These are phyloP conservation scores for Prototheca wickerhamii DNA, from an alignment of 163 green algal species.

Conservation along the genomic window DNA sequence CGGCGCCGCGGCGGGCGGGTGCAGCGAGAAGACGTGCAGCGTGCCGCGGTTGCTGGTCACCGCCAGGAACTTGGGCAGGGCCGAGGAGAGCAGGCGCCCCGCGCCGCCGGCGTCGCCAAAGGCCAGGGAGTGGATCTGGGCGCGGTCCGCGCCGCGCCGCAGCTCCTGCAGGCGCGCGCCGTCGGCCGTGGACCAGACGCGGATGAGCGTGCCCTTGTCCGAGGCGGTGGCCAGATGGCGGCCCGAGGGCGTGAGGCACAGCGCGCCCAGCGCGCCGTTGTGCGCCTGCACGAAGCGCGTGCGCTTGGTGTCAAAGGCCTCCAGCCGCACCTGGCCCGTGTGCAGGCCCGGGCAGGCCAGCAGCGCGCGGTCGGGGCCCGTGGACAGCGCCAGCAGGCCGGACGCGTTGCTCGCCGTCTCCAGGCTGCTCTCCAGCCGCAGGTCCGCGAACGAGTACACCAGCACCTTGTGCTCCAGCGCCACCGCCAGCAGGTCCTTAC, in stretches of 20 bases:
- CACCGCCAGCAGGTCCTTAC: conserved; percentile 83
- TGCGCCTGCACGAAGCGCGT: conserved; percentile 90
- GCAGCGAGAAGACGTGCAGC: conserved; percentile 83
- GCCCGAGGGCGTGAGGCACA: conserved; percentile 76
- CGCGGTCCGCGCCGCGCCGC: conserved; percentile 73
- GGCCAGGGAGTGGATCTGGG: conserved; percentile 78
- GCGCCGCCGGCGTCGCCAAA: conserved; percentile 50
- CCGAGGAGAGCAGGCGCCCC: conserved; percentile 18
- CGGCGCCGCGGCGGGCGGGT: not conserved
- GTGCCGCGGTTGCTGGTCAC: conserved; percentile 89
- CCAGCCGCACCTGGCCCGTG: conserved; percentile 81
- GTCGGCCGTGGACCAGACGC: conserved; percentile 77
- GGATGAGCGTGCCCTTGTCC: conserved; percentile 86
- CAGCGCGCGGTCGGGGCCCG: conserved; percentile 67
- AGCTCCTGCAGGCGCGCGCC: conserved; percentile 84
- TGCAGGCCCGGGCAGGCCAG: conserved; percentile 88
- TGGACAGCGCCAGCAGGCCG: conserved; percentile 77
- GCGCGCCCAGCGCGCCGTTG: conserved; percentile 59
- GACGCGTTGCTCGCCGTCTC: conserved; percentile 78
- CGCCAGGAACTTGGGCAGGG: conserved; percentile 68
- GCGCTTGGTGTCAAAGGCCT: conserved; percentile 84
- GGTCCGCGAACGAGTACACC: conserved; percentile 90
- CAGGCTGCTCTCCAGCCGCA: conserved; percentile 78
- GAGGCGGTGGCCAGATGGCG: conserved; percentile 83
- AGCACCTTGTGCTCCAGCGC: conserved; percentile 81